Evolutionary conservation across 139 green algal species (phyloP).

Genomic region (Haematococcus lacustris): DNA sequence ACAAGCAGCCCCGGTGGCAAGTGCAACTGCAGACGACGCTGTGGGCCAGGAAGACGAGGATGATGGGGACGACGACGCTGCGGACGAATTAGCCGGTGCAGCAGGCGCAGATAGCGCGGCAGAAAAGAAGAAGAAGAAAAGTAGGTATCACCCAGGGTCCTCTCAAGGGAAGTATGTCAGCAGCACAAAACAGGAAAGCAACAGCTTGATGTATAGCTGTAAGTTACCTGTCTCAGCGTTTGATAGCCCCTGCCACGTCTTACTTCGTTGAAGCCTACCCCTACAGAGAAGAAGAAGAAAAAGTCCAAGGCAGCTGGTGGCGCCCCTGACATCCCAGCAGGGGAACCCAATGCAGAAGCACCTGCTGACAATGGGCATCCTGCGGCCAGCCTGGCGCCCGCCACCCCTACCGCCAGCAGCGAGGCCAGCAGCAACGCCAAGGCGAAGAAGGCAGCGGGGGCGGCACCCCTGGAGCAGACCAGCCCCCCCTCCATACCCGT

Average conservation of each 20-base stretch:
- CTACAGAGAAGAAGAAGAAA: slow-evolving; percentile 11
- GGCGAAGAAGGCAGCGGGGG: slow-evolving; percentile 7
- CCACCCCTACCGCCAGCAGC: background rate
- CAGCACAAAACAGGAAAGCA: background rate
- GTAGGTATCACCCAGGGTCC: background rate
- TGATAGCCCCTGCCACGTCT: background rate
- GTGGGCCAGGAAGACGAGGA: background rate
- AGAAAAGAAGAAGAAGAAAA: slow-evolving; percentile 12
- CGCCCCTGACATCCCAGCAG: background rate
- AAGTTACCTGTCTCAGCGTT: background rate
- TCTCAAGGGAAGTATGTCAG: background rate
- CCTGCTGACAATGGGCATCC: background rate
- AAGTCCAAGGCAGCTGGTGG: background rate
- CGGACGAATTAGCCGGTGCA: background rate
- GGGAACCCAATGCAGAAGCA: background rate
- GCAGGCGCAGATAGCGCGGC: background rate
- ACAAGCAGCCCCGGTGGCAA: background rate
- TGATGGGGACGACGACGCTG: background rate
- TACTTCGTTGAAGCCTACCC: background rate
- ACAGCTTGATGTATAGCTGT: background rate
- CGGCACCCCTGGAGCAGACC: slow-evolving; percentile 61
- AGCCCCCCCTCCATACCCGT: slow-evolving; percentile 84
- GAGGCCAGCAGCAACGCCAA: background rate
- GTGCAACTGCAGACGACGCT: background rate
- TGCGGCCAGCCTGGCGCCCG: background rate